Percentiles rank a stretch among this genome's conserved stretches.
Conservation (phyloP, 2,329 filamentous ascomycete genomes). For the Aspergillus tubingensis region DNA sequence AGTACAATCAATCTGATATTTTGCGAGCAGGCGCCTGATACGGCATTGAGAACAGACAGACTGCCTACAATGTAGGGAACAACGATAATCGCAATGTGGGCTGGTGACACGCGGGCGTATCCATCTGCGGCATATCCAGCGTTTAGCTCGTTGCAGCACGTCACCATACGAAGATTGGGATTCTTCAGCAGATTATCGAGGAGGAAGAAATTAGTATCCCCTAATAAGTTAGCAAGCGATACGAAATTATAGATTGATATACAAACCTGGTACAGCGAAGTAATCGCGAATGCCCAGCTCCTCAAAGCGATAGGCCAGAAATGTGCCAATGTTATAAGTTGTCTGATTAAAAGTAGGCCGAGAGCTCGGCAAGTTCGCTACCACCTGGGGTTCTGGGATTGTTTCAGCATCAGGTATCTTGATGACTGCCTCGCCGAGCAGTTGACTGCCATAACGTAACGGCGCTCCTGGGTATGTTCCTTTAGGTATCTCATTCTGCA, state of each 20-base stretch:
- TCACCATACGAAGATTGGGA: slow-evolving; percentile 9
- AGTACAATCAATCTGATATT: slow-evolving; percentile 12
- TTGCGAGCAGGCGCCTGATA: slow-evolving; percentile 16
- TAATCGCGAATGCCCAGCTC: slow-evolving; percentile 13
- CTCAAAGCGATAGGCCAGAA: slow-evolving; percentile 11
- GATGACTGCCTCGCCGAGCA: slow-evolving; percentile 4
- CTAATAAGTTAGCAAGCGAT: not conserved
- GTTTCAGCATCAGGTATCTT: not conserved
- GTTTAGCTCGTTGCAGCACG: slow-evolving; percentile 21
- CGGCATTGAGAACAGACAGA: slow-evolving; percentile 15
- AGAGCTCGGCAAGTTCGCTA: not conserved
- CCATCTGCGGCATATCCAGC: slow-evolving; percentile 20
- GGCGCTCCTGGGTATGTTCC: not conserved
- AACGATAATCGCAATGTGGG: slow-evolving; percentile 10
- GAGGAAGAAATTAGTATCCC: slow-evolving; percentile 10
- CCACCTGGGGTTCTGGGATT: not conserved
- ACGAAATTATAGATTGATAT: too few species aligned
- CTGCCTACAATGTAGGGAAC: slow-evolving; percentile 18
- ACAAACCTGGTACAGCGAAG: slow-evolving; percentile 16
- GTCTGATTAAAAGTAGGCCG: not conserved
- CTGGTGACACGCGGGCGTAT: slow-evolving; percentile 12
- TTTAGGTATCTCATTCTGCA: not conserved
- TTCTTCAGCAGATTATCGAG: slow-evolving; percentile 9
- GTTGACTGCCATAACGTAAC: not conserved
- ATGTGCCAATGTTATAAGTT: slow-evolving; percentile 11